Conservation (phyloP, 139 green algal genomes). For the Coelastrella sp. region DNA sequence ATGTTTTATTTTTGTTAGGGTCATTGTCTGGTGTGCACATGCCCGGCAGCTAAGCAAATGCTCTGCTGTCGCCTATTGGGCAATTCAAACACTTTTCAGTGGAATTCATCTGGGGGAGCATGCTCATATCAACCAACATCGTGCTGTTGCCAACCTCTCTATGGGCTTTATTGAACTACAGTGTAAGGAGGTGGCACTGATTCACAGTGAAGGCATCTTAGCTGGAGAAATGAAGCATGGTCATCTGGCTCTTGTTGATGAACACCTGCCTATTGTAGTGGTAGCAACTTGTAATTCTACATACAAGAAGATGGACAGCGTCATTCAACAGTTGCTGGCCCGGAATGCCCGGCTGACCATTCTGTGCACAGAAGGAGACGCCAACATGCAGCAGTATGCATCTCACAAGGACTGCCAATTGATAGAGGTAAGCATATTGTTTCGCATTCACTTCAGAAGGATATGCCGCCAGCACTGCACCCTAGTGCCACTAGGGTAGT, state of each 20-base stretch:
- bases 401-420: conserved; percentile 23
- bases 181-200: conserved; percentile 94
- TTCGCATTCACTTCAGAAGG: too few species aligned
- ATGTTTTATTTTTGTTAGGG: too few species aligned
- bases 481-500: too few species aligned
- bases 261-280: conserved; percentile 94
- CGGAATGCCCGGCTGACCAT: conserved; percentile 84
- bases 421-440: conserved; percentile 53
- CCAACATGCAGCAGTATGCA: conserved; percentile 46
- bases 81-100: too few species aligned
- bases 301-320: conserved; percentile 91
- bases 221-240: conserved; percentile 99
- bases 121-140: too few species aligned
- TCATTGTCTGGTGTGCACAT: too few species aligned
- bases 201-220: conserved; percentile 97
- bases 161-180: too few species aligned
- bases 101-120: too few species aligned
- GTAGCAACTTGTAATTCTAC: conserved; percentile 81
- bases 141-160: too few species aligned
- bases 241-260: conserved; percentile 95
- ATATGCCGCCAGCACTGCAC: too few species aligned
- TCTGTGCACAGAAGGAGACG: conserved; percentile 82
- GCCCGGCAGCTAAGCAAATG: too few species aligned
- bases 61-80: too few species aligned
- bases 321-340: conserved; percentile 93